Conservation (phyloP, 331 rosid genomes). For the Telfairia occidentalis region DNA sequence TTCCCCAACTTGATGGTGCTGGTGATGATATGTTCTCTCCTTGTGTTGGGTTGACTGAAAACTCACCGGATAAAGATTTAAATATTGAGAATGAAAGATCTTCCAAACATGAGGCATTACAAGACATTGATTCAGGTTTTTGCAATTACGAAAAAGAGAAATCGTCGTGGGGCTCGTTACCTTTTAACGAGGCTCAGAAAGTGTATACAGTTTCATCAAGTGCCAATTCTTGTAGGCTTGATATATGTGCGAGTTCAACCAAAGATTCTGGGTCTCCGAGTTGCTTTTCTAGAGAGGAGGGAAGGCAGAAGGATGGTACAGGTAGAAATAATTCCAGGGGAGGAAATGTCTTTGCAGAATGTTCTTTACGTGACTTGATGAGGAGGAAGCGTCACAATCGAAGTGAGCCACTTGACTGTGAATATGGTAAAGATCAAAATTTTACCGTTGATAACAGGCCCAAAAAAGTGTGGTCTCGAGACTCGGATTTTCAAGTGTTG, state of each 20-base stretch:
- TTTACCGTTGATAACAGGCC: constrained; percentile 23
- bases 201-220: constrained; percentile 19
- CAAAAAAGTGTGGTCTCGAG: constrained; percentile 22
- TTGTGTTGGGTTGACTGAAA: constrained; percentile 30
- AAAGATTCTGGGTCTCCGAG: constrained; percentile 23
- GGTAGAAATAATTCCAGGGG: constrained; percentile 26
- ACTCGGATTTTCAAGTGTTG: constrained; percentile 20
- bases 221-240: constrained; percentile 13
- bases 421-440: constrained; percentile 26
- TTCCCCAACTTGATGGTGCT: constrained; percentile 65
- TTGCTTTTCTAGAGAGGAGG: constrained; percentile 20
- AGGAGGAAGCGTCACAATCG: constrained; percentile 60
- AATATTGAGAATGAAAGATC: constrained; percentile 25
- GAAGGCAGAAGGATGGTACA: constrained; percentile 21
- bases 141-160: constrained; percentile 29
- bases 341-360: constrained; percentile 21
- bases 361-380: constrained; percentile 83
- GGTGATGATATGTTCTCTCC: constrained; percentile 46
- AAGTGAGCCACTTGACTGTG: constrained; percentile 29
- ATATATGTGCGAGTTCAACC: constrained; percentile 20
- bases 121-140: constrained; percentile 22
- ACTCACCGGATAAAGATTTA: constrained; percentile 22
- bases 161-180: constrained; percentile 56
- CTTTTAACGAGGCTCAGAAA: constrained; percentile 34
- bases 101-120: constrained; percentile 20